These are phyloP conservation scores for Diaporthe vexans DNA, from an alignment of 2,329 filamentous ascomycete genomes.

Conservation along the genomic window DNA sequence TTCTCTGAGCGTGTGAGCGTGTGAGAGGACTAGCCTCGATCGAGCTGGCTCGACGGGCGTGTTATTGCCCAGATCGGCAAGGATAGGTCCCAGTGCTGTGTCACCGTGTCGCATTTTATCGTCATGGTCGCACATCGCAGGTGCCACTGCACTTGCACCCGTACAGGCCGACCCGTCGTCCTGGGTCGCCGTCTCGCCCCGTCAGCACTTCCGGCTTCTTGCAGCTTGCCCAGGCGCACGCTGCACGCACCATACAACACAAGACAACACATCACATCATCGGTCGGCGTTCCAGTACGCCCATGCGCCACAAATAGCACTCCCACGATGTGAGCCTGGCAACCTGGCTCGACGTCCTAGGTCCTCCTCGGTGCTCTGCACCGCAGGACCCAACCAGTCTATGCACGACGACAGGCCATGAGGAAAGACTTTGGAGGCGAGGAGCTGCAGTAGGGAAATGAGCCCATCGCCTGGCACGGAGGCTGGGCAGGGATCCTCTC, in stretches of 20 bases:
- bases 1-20: background rate
- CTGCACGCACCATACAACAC: background rate
- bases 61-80: constrained; percentile 14
- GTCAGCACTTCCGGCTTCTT: constrained; percentile 32
- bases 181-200: constrained; percentile 33
- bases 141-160: constrained; percentile 8
- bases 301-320: constrained; percentile 25
- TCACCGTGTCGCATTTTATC: constrained; percentile 18
- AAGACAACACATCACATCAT: constrained; percentile 31
- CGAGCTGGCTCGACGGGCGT: background rate
- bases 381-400: background rate
- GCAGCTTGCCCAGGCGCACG: constrained; percentile 31
- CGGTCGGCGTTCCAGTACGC: constrained; percentile 22
- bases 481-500: background rate
- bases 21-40: background rate
- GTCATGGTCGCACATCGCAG: constrained; percentile 12
- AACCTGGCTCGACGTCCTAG: constrained; percentile 5
- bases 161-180: constrained; percentile 31
- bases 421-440: background rate
- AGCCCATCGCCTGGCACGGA: background rate
- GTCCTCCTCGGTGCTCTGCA: background rate
- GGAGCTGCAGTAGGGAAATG: background rate
- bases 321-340: constrained; percentile 9
- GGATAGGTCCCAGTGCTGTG: constrained; percentile 1
- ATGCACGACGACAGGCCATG: background rate